phyloP scores from a whole-genome alignment of 177 flowering plant genomes.

The Telopea speciosissima region DNA sequence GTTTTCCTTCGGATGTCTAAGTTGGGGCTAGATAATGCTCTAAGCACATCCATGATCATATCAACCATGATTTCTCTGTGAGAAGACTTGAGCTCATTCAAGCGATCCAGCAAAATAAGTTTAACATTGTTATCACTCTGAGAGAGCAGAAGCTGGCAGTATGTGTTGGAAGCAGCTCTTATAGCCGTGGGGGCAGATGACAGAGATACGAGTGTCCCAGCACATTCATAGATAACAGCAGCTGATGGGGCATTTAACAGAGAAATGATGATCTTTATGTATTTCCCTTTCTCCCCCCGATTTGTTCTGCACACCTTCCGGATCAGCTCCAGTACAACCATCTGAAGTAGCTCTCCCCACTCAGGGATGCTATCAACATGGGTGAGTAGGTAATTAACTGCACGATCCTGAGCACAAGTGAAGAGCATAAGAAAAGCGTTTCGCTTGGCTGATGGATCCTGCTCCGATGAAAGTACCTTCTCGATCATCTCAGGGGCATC shows the following conservation, averaged over 20 bases:
- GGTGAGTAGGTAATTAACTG: constrained; percentile 40
- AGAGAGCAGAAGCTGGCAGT: constrained; percentile 53
- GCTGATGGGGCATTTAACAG: constrained; percentile 48
- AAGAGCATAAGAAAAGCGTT: constrained; percentile 71
- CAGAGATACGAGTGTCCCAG: constrained; percentile 57
- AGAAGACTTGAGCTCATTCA: constrained; percentile 66
- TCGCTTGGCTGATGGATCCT: constrained; percentile 51
- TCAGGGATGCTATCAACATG: constrained; percentile 45
- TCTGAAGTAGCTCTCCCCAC: constrained; percentile 69
- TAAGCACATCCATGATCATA: constrained; percentile 71
- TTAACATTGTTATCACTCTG: constrained; percentile 90
- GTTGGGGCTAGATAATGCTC: constrained; percentile 64
- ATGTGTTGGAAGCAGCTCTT: constrained; percentile 57
- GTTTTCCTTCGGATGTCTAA: constrained; percentile 75
- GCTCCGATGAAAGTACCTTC: constrained; percentile 44
- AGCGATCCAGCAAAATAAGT: constrained; percentile 73
- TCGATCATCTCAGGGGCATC: constrained; percentile 64
- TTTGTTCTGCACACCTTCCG: constrained; percentile 55
- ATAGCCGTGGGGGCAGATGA: constrained; percentile 74
- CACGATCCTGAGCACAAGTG: constrained; percentile 53
- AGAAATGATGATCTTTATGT: constrained; percentile 57
- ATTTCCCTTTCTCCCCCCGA: constrained; percentile 58
- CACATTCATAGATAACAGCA: constrained; percentile 65
- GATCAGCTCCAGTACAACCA: constrained; percentile 70
- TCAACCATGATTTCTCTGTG: constrained; percentile 79